A percentile compares a stretch with the other conserved stretches of the same genome.
phyloP scores from a whole-genome alignment of 169 alveolate species.

The Toxoplasma gondii region DNA sequence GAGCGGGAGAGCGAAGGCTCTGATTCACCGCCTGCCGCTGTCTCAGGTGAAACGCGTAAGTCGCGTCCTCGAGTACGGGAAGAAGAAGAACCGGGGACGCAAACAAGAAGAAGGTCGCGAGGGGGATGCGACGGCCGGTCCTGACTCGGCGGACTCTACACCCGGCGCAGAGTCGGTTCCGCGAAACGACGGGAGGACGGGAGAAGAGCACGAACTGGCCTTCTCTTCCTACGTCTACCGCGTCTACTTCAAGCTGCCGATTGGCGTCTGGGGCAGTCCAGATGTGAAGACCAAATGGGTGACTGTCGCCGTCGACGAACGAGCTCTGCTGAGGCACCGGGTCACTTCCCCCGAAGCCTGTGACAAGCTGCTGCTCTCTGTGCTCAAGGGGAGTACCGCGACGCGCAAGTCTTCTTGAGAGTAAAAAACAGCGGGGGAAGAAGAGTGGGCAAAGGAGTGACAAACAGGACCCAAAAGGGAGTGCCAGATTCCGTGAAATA shows the following conservation, averaged over 20 bases:
- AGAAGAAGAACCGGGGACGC: not conserved
- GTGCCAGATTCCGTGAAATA: too few species aligned
- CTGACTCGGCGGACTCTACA: not conserved
- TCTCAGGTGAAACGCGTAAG: conserved; percentile 18
- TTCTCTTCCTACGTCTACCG: conserved; percentile 31
- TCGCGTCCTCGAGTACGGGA: conserved; percentile 31
- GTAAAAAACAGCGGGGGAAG: not conserved
- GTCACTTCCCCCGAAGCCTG: conserved; percentile 22
- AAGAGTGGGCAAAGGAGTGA: not conserved
- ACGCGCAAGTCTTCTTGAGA: not conserved
- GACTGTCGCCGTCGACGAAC: conserved; percentile 22
- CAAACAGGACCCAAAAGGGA: not conserved
- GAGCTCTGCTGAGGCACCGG: not conserved
- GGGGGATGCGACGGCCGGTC: not conserved
- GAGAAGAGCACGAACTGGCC: not conserved
- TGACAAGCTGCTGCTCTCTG: conserved; percentile 28
- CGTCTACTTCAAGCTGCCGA: conserved; percentile 26
- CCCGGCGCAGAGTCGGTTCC: too few species aligned
- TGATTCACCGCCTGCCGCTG: not conserved
- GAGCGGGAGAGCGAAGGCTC: not conserved
- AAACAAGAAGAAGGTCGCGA: not conserved
- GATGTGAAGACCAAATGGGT: conserved; percentile 25
- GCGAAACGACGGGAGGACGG: not conserved
- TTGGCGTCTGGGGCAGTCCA: not conserved
- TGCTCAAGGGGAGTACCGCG: conserved; percentile 10